These are phyloP conservation scores for Aspergillus ustus DNA, from an alignment of 2,329 filamentous ascomycete species.

Conservation along the genomic window DNA sequence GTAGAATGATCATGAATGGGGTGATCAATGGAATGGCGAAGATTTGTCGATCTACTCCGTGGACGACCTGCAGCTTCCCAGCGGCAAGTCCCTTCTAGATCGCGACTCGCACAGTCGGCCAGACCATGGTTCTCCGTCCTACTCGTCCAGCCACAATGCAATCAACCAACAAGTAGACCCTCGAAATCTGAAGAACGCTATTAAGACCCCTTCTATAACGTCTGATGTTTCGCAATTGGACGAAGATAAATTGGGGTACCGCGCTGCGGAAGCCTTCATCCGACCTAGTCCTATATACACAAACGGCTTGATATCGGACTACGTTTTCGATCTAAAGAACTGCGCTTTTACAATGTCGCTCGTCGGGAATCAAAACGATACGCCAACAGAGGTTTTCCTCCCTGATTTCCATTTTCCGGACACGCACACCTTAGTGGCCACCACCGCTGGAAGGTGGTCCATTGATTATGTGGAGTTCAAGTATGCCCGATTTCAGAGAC, in stretches of 20 bases:
- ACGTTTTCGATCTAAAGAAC: constrained; percentile 80
- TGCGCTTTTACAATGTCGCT: constrained; percentile 78
- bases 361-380: constrained; percentile 62
- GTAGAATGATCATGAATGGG: constrained; percentile 83
- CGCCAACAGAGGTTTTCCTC: constrained; percentile 81
- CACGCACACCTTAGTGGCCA: constrained; percentile 71
- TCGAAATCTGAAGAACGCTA: constrained; percentile 72
- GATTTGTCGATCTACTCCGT: constrained; percentile 87
- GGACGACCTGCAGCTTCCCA: constrained; percentile 71
- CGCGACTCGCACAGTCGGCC: constrained; percentile 43
- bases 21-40: constrained; percentile 97
- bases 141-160: constrained; percentile 55
- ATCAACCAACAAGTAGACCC: constrained; percentile 66
- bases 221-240: constrained; percentile 60
- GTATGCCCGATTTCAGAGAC: constrained; percentile 70
- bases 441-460: constrained; percentile 87
- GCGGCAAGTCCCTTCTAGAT: constrained; percentile 36
- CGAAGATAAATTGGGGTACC: constrained; percentile 72
- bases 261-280: constrained; percentile 91
- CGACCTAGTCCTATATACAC: constrained; percentile 79
- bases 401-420: constrained; percentile 92
- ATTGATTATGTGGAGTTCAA: constrained; percentile 75
- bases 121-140: constrained; percentile 55
- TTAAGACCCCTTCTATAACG: constrained; percentile 63
- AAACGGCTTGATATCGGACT: constrained; percentile 70